These are phyloP conservation scores for Castanospermum australe DNA, from an alignment of 306 rosid species.

Conservation along the genomic window DNA sequence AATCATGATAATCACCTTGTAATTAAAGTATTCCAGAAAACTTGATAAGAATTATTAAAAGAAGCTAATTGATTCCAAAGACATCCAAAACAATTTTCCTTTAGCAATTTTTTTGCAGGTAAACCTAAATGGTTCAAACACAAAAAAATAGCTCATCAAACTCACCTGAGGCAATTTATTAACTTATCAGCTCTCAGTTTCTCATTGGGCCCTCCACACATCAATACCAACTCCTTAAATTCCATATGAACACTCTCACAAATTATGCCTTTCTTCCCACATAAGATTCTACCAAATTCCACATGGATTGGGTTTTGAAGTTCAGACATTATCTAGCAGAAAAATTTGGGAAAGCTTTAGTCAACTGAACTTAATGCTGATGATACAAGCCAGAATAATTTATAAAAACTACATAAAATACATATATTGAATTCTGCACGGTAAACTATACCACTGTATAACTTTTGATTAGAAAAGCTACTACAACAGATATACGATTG, in stretches of 20 bases:
- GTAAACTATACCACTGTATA: neutral
- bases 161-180: conserved; percentile 69
- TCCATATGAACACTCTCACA: conserved; percentile 65
- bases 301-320: conserved; percentile 49
- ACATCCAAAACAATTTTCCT: neutral
- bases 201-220: conserved; percentile 93
- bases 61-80: neutral
- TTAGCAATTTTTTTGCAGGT: conserved; percentile 7
- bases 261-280: conserved; percentile 54
- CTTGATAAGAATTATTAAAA: neutral
- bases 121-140: neutral
- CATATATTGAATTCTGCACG: neutral
- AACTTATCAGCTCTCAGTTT: conserved; percentile 70
- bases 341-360: conserved; percentile 5
- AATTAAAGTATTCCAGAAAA: neutral
- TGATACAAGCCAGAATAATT: neutral
- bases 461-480: neutral
- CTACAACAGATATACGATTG: neutral
- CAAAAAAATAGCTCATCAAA: conserved; percentile 8
- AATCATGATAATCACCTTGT: neutral
- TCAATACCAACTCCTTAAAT: conserved; percentile 69
- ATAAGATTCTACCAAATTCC: conserved; percentile 39
- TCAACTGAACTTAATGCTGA: neutral
- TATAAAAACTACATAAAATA: neutral
- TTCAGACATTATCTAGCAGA: conserved; percentile 56